Evolutionary conservation across 2,329 filamentous ascomycete species (phyloP).

Genomic region (Exophiala calicioides): DNA sequence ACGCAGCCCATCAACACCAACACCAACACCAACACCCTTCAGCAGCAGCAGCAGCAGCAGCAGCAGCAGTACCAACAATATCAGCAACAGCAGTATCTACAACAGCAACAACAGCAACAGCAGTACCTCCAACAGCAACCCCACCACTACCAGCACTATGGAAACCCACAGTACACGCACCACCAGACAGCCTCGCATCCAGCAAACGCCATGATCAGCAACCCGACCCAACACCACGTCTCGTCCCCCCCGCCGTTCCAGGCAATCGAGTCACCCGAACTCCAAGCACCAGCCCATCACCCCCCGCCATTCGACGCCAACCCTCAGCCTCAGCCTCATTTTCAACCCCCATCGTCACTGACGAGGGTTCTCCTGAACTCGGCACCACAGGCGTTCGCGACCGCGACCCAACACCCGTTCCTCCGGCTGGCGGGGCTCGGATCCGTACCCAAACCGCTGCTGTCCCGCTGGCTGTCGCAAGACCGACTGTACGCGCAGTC

Average conservation of each 20-base stretch:
- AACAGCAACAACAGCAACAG: background rate
- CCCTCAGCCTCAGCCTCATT: background rate
- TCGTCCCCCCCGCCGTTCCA: too few relatives aligned
- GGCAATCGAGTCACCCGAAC: too few relatives aligned
- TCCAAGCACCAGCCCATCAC: too few relatives aligned
- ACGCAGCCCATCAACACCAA: background rate
- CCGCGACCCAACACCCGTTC: slow-evolving; percentile 65
- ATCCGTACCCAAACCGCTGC: slow-evolving; percentile 55
- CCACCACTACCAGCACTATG: too few relatives aligned
- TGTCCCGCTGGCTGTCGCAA: slow-evolving; percentile 70
- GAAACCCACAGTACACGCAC: too few relatives aligned
- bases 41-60: background rate
- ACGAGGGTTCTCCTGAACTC: slow-evolving; percentile 24
- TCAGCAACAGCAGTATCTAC: too few relatives aligned
- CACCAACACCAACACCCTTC: background rate
- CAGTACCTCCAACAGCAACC: background rate
- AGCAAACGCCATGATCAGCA: too few relatives aligned
- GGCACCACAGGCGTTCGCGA: slow-evolving; percentile 13
- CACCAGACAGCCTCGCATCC: too few relatives aligned
- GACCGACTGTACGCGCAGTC: slow-evolving; percentile 71
- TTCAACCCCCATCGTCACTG: slow-evolving; percentile 15
- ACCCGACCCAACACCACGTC: too few relatives aligned
- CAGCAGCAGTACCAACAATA: too few relatives aligned
- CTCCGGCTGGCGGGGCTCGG: slow-evolving; percentile 66
- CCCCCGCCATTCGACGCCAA: too few relatives aligned